A percentile compares a stretch with the other conserved stretches of the same genome.
phyloP scores from a whole-genome alignment of 805 yeast species.

The Schizosaccharomyces pombe region ASM294v3 CU329670.1:5381501-5382000 shows the following conservation, averaged over 20 bases:
- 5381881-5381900: constrained; percentile 81
- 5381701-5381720: constrained; percentile 65
- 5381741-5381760: constrained; percentile 68
- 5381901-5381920: constrained; percentile 89
- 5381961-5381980: constrained; percentile 25
- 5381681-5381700: constrained; percentile 70
- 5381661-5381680: constrained; percentile 17
- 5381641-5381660: constrained; percentile 13
- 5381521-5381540: constrained; percentile 51
- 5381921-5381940: constrained; percentile 82
- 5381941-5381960: constrained; percentile 63
- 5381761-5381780: constrained; percentile 25
- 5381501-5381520: constrained; percentile 58
- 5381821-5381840: constrained; percentile 82
- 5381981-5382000: constrained; percentile 26
- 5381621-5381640: constrained; percentile 25
- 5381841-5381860: constrained; percentile 58
- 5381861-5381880: constrained; percentile 68
- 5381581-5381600: constrained; percentile 50
- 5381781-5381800: neutral
- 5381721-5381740: constrained; percentile 74
- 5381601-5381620: constrained; percentile 58
- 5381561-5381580: constrained; percentile 60
- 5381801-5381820: constrained; percentile 36
- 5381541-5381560: constrained; percentile 74